Percentiles rank a stretch among this genome's conserved stretches.
phyloP scores from a whole-genome alignment of 2,329 filamentous ascomycete genomes.

The Stagonosporopsis tanaceti region DNA sequence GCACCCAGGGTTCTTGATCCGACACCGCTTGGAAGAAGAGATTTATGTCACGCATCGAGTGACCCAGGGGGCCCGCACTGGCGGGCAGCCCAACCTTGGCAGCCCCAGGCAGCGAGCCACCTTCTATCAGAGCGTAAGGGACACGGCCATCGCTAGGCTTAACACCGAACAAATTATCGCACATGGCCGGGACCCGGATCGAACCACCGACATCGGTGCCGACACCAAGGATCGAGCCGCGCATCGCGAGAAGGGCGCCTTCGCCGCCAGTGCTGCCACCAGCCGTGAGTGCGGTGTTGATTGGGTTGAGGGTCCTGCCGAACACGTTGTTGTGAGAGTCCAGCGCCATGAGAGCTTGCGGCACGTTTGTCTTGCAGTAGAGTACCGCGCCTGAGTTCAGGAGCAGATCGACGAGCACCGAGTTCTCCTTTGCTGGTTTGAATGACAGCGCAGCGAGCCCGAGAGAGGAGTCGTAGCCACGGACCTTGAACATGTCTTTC shows the following conservation, averaged over 20 bases:
- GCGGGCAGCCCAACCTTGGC: slow-evolving; percentile 55
- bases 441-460: slow-evolving; percentile 55
- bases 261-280: slow-evolving; percentile 64
- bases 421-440: slow-evolving; percentile 50
- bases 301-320: slow-evolving; percentile 57
- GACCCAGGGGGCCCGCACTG: slow-evolving; percentile 57
- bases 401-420: slow-evolving; percentile 55
- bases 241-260: slow-evolving; percentile 59
- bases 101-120: slow-evolving; percentile 56
- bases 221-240: slow-evolving; percentile 59
- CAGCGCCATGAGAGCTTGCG: slow-evolving; percentile 61
- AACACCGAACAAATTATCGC: slow-evolving; percentile 59
- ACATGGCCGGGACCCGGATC: slow-evolving; percentile 60
- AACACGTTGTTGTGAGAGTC: slow-evolving; percentile 63
- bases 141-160: slow-evolving; percentile 58
- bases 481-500: slow-evolving; percentile 60
- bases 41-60: slow-evolving; percentile 60
- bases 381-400: slow-evolving; percentile 58
- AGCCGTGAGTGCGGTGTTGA: slow-evolving; percentile 58
- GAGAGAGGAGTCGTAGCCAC: slow-evolving; percentile 54
- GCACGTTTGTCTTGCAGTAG: slow-evolving; percentile 64
- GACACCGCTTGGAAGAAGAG: slow-evolving; percentile 63
- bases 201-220: slow-evolving; percentile 65
- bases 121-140: slow-evolving; percentile 62
- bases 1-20: slow-evolving; percentile 60